These are phyloP conservation scores for Dichomitus squalens DNA, from an alignment of 1,284 basidiomycete species.

Conservation along the genomic window DNA sequence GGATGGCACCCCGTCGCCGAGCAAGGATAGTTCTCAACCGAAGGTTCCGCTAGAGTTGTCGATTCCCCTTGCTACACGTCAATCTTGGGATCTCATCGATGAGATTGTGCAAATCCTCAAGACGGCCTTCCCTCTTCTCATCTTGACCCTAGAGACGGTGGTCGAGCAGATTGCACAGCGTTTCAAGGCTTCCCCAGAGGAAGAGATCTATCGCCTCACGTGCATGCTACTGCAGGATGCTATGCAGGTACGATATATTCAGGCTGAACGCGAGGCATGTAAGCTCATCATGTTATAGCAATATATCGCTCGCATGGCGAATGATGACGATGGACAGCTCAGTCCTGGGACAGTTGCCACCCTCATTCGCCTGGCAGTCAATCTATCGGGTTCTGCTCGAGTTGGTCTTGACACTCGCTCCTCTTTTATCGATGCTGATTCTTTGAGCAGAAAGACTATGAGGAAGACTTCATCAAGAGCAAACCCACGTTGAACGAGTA, in stretches of 20 bases:
- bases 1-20: slow-evolving; percentile 7
- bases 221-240: slow-evolving; percentile 82
- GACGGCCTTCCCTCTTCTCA: slow-evolving; percentile 94
- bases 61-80: slow-evolving; percentile 49
- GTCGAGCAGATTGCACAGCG: slow-evolving; percentile 93
- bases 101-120: slow-evolving; percentile 95
- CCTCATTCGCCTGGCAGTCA: slow-evolving; percentile 75
- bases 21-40: slow-evolving; percentile 14
- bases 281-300: slow-evolving; percentile 43
- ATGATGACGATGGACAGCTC: slow-evolving; percentile 81
- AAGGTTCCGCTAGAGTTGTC: slow-evolving; percentile 15
- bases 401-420: slow-evolving; percentile 41
- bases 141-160: slow-evolving; percentile 96
- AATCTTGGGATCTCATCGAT: slow-evolving; percentile 91
- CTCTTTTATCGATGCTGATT: background rate
- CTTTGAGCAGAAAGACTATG: slow-evolving; percentile 74
- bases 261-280: background rate
- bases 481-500: slow-evolving; percentile 89
- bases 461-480: slow-evolving; percentile 87
- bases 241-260: slow-evolving; percentile 50
- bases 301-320: slow-evolving; percentile 71
- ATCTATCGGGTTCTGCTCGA: slow-evolving; percentile 66
- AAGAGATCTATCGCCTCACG: slow-evolving; percentile 94
- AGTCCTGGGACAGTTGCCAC: slow-evolving; percentile 58
- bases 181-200: slow-evolving; percentile 91